phyloP scores from a whole-genome alignment of 495 filamentous ascomycete species.

The Trichoderma gamsii region DNA sequence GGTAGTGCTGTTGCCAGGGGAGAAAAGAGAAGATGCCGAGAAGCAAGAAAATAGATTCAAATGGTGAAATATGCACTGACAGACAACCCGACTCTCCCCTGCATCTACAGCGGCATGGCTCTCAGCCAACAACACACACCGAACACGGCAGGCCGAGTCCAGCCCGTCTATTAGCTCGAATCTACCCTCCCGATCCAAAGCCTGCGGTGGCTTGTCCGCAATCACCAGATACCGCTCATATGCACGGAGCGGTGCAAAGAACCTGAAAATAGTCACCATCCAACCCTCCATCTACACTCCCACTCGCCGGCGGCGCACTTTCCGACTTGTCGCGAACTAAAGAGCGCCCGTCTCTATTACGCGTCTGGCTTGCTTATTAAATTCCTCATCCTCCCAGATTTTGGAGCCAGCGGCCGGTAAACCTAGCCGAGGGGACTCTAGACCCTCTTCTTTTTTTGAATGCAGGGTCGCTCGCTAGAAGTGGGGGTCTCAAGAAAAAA shows the following conservation, averaged over 20 bases:
- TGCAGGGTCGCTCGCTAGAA: not conserved
- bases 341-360: too few species aligned
- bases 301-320: not conserved
- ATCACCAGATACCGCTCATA: constrained; percentile 1
- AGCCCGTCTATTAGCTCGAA: not conserved
- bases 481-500: not conserved
- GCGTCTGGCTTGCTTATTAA: not conserved
- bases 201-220: not conserved
- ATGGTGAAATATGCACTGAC: too few species aligned
- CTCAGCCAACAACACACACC: not conserved
- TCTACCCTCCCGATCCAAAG: not conserved
- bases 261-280: not conserved
- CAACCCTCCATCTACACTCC: not conserved
- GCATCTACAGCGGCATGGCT: too few species aligned
- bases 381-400: not conserved
- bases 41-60: too few species aligned
- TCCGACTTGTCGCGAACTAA: not conserved
- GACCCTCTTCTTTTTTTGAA: not conserved
- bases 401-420: not conserved
- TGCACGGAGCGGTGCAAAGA: not conserved
- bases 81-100: not conserved
- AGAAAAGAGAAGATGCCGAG: too few species aligned
- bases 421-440: not conserved
- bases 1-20: too few species aligned
- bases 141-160: not conserved